phyloP scores from a whole-genome alignment of 2,329 filamentous ascomycete genomes.

The Pyricularia sp. region DNA sequence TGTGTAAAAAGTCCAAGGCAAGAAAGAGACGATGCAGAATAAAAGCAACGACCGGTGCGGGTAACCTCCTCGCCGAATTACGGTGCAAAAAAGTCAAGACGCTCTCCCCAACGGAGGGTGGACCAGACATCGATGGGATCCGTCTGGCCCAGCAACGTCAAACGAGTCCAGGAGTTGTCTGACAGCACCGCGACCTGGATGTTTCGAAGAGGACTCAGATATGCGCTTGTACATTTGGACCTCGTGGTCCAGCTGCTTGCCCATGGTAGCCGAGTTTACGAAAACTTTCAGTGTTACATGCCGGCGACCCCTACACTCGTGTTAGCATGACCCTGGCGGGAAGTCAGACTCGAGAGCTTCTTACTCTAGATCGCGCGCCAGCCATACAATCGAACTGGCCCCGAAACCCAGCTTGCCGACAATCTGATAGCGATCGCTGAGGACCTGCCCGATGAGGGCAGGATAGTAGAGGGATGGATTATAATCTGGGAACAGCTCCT shows the following conservation, averaged over 20 bases:
- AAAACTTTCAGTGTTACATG: not conserved
- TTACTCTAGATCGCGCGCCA: too few species aligned
- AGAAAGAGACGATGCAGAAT: not conserved
- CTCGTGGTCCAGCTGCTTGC: not conserved
- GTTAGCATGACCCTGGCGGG: too few species aligned
- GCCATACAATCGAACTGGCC: too few species aligned
- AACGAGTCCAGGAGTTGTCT: not conserved
- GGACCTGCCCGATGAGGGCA: too few species aligned
- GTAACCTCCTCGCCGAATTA: not conserved
- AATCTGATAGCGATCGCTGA: too few species aligned
- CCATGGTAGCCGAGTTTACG: not conserved
- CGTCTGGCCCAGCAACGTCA: not conserved
- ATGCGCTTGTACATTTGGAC: not conserved
- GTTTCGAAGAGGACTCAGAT: not conserved
- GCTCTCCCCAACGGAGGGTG: not conserved
- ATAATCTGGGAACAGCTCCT: too few species aligned
- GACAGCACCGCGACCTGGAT: not conserved
- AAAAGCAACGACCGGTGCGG: not conserved
- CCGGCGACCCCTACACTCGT: not conserved
- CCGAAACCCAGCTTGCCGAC: too few species aligned
- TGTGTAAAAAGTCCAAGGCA: conserved; percentile 14
- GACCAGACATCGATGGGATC: not conserved
- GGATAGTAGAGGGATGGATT: too few species aligned
- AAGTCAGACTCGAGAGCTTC: too few species aligned
- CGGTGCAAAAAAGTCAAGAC: not conserved